Conservation (phyloP, 1,284 basidiomycete genomes). For the Waitea zeae region DNA sequence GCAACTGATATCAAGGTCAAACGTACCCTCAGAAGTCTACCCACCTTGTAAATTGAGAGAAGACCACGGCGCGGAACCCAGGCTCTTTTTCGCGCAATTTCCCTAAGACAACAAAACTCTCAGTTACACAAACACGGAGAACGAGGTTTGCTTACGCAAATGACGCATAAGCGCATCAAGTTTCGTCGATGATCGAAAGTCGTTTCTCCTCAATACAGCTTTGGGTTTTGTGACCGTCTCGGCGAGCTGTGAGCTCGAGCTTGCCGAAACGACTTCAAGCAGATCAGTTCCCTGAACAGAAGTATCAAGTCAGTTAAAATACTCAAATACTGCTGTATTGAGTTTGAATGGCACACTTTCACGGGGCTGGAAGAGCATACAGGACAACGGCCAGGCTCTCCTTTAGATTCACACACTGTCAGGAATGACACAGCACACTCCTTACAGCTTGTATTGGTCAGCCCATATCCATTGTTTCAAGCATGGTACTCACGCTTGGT, state of each 20-base stretch:
- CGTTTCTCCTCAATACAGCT: constrained; percentile 66
- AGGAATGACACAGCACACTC: constrained; percentile 65
- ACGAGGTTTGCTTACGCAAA: constrained; percentile 38
- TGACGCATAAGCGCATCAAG: constrained; percentile 56
- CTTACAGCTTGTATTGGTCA: constrained; percentile 67
- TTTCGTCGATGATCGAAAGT: constrained; percentile 81
- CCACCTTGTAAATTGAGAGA: constrained; percentile 80
- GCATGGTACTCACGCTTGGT: constrained; percentile 41
- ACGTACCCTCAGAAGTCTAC: too few species aligned
- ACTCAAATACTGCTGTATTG: too few species aligned
- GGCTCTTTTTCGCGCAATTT: constrained; percentile 55
- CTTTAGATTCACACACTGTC: constrained; percentile 42
- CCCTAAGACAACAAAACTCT: constrained; percentile 17
- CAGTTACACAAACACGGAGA: background rate
- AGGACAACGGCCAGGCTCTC: constrained; percentile 54
- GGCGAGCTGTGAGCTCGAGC: constrained; percentile 8
- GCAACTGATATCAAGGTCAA: too few species aligned
- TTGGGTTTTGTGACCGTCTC: constrained; percentile 15
- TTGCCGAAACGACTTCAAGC: too few species aligned
- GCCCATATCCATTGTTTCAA: too few species aligned
- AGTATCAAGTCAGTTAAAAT: too few species aligned
- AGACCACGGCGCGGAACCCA: constrained; percentile 71
- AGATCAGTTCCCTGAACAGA: too few species aligned
- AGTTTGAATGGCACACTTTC: constrained; percentile 28
- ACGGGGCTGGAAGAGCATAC: constrained; percentile 53